These are phyloP conservation scores for Raphanus raphanistrum DNA, from an alignment of 345 rosid genomes.

Conservation along the genomic window DNA sequence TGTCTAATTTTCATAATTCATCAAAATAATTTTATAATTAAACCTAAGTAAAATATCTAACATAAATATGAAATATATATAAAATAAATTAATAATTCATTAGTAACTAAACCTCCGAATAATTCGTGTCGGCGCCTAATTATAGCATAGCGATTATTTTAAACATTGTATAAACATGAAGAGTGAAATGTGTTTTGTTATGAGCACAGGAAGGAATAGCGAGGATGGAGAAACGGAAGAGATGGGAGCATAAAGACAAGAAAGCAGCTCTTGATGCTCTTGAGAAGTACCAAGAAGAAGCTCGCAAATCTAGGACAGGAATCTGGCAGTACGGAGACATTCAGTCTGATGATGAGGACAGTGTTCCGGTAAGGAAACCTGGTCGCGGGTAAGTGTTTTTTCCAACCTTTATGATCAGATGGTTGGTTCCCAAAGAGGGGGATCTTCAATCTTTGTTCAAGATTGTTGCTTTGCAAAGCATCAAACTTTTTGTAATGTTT, in stretches of 20 bases:
- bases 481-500: constrained; percentile 37
- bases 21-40: too few species aligned
- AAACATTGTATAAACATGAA: neutral
- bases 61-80: too few species aligned
- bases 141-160: neutral
- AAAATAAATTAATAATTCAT: too few species aligned
- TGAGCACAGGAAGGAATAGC: constrained; percentile 84
- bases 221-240: constrained; percentile 80
- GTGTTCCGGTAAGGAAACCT: constrained; percentile 55
- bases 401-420: neutral
- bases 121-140: too few species aligned
- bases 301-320: constrained; percentile 63
- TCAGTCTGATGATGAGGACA: constrained; percentile 93
- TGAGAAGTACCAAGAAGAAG: constrained; percentile 81
- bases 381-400: constrained; percentile 61
- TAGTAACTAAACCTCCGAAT: too few species aligned
- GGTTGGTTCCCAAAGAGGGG: constrained; percentile 16
- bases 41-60: too few species aligned
- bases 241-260: constrained; percentile 73
- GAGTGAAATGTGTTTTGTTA: constrained; percentile 7
- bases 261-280: constrained; percentile 61
- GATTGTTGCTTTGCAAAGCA: constrained; percentile 18
- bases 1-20: too few species aligned
- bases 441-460: neutral
- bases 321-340: constrained; percentile 96